phyloP scores from a whole-genome alignment of 176 grass and related monocot species.

The Oryza glumipatula region DNA sequence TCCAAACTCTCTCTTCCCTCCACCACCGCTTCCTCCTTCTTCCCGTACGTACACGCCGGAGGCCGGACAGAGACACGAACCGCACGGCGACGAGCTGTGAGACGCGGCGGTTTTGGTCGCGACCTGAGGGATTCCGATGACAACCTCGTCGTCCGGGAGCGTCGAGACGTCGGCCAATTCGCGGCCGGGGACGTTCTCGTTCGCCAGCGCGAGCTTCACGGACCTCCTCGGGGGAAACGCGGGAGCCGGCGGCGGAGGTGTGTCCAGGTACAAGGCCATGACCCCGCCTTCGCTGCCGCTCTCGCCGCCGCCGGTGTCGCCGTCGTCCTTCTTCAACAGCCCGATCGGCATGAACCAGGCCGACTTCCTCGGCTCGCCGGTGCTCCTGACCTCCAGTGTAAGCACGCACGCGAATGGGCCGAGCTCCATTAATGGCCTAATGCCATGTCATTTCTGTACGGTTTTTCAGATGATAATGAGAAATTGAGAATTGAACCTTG shows the following conservation, averaged over 20 bases:
- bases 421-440: background rate
- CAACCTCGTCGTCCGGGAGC: conserved; percentile 76
- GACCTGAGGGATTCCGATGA: conserved; percentile 42
- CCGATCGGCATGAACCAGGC: conserved; percentile 54
- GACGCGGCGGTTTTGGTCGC: background rate
- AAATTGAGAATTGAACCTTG: background rate
- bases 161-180: conserved; percentile 65
- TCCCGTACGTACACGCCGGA: conserved; percentile 38
- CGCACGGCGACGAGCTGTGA: conserved; percentile 20
- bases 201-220: conserved; percentile 55
- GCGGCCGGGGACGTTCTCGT: conserved; percentile 47
- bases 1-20: conserved; percentile 9
- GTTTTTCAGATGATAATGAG: background rate
- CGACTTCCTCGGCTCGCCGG: conserved; percentile 72
- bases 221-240: conserved; percentile 43
- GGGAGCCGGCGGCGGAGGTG: background rate
- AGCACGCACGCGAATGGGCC: conserved; percentile 26
- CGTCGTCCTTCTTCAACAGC: conserved; percentile 86
- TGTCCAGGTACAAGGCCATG: conserved; percentile 63
- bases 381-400: conserved; percentile 74
- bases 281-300: conserved; percentile 72
- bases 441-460: background rate
- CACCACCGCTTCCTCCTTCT: background rate
- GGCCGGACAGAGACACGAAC: conserved; percentile 20
- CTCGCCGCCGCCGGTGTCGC: conserved; percentile 60